These are phyloP conservation scores for Phyllosticta ampelicida DNA, from an alignment of 2,329 filamentous ascomycete genomes.

Conservation along the genomic window DNA sequence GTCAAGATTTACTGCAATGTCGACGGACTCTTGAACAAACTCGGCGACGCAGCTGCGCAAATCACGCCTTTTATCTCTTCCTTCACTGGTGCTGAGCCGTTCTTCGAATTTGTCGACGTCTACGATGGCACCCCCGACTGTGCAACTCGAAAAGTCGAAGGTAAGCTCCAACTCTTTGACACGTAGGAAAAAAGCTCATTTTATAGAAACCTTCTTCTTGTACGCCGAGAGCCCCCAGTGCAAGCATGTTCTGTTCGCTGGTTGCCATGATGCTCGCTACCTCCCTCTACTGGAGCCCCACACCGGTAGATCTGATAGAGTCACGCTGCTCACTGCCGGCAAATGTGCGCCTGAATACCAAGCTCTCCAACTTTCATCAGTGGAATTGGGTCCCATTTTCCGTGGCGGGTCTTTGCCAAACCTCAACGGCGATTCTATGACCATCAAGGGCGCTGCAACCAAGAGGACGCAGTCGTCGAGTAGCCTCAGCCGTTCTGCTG, in stretches of 20 bases:
- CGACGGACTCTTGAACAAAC: slow-evolving; percentile 40
- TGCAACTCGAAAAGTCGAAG: slow-evolving; percentile 47
- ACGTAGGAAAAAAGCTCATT: background rate
- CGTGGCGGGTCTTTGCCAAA: slow-evolving; percentile 16
- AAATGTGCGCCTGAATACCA: slow-evolving; percentile 44
- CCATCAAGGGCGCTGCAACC: background rate
- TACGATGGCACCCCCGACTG: slow-evolving; percentile 48
- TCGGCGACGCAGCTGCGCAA: slow-evolving; percentile 38
- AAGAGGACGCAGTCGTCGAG: background rate
- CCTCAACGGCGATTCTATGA: background rate
- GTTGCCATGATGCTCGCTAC: slow-evolving; percentile 51
- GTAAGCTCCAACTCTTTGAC: slow-evolving; percentile 17
- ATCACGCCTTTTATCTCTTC: slow-evolving; percentile 46
- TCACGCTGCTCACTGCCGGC: slow-evolving; percentile 46
- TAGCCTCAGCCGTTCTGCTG: background rate
- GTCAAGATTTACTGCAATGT: slow-evolving; percentile 48
- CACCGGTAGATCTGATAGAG: slow-evolving; percentile 37
- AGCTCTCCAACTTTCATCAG: slow-evolving; percentile 40
- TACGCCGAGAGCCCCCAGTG: slow-evolving; percentile 50
- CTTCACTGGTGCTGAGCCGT: slow-evolving; percentile 46
- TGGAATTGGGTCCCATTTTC: slow-evolving; percentile 44
- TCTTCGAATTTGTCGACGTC: slow-evolving; percentile 53
- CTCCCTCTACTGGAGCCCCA: slow-evolving; percentile 46
- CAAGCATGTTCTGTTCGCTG: slow-evolving; percentile 54
- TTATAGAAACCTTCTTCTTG: slow-evolving; percentile 32